A percentile compares a stretch with the other conserved stretches of the same genome.
phyloP scores from a whole-genome alignment of 495 filamentous ascomycete species.

The Daldinia childiae region DNA sequence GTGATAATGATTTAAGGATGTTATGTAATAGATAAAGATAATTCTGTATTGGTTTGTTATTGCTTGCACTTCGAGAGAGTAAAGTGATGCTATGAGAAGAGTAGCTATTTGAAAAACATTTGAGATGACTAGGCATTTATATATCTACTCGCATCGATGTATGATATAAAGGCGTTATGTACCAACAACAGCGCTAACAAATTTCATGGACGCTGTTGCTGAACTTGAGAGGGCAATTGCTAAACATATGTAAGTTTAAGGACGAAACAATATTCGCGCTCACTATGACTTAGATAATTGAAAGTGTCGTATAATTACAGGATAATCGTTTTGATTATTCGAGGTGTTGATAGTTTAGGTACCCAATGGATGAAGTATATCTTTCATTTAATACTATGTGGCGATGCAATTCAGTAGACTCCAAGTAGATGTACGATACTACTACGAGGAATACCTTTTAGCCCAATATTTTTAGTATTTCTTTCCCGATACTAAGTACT shows the following conservation, averaged over 20 bases:
- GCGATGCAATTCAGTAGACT: neutral
- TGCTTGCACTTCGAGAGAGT: neutral
- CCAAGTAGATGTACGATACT: too few species aligned
- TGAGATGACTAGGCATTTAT: neutral
- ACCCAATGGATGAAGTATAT: too few species aligned
- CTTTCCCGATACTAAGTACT: neutral
- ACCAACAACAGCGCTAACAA: neutral
- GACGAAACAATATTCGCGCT: neutral
- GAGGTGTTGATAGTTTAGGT: too few species aligned
- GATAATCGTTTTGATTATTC: too few species aligned
- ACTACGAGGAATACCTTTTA: too few species aligned
- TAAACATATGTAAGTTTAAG: neutral
- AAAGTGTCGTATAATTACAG: too few species aligned
- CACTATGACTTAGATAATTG: too few species aligned
- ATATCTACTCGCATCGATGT: neutral
- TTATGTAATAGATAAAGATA: neutral
- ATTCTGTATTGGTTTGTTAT: neutral
- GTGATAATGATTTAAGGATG: neutral
- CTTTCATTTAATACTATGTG: too few species aligned
- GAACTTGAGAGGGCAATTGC: neutral
- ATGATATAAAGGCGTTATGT: neutral
- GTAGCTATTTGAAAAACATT: neutral
- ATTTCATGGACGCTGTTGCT: neutral
- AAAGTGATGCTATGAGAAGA: neutral
- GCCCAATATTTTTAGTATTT: too few species aligned